Percentiles rank a stretch among this genome's conserved stretches.
These are phyloP conservation scores for Aspergillus neoniger DNA, from an alignment of 2,329 filamentous ascomycete genomes.

Conservation along the genomic window DNA sequence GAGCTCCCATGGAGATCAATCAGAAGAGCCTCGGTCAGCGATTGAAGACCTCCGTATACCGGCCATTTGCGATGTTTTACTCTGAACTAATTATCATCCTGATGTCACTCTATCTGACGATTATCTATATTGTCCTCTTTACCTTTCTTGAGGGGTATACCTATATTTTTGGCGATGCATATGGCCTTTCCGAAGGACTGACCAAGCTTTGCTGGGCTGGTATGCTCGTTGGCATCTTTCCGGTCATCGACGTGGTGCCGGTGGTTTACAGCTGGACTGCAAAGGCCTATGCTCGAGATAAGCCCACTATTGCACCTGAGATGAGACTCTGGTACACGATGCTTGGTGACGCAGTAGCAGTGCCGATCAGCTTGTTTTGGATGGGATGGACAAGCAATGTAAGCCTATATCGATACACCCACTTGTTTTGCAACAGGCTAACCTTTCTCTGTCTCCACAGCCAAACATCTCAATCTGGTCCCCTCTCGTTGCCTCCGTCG, in stretches of 20 bases:
- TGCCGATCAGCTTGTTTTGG: conserved; percentile 60
- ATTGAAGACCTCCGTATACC: conserved; percentile 48
- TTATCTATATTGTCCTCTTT: conserved; percentile 40
- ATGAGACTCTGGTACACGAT: conserved; percentile 59
- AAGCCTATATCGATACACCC: neutral
- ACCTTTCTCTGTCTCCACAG: too few relatives aligned
- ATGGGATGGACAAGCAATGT: conserved; percentile 56
- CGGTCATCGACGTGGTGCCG: conserved; percentile 44
- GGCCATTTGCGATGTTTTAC: conserved; percentile 53
- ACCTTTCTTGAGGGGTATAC: conserved; percentile 51
- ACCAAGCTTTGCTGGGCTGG: conserved; percentile 54
- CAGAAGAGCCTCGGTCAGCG: conserved; percentile 43
- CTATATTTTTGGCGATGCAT: conserved; percentile 54
- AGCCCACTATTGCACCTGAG: conserved; percentile 46
- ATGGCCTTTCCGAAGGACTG: conserved; percentile 50
- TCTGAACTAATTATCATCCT: conserved; percentile 45
- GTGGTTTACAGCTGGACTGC: conserved; percentile 48
- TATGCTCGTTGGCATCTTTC: conserved; percentile 48
- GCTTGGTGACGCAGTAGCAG: conserved; percentile 48
- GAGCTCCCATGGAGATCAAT: conserved; percentile 50
- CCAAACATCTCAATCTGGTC: conserved; percentile 51
- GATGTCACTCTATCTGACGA: conserved; percentile 36
- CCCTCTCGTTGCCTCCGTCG: conserved; percentile 50
- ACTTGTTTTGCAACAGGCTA: too few relatives aligned
- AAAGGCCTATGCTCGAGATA: neutral